These are phyloP conservation scores for Puccinia horiana DNA, from an alignment of 1,284 basidiomycete genomes.

Conservation along the genomic window DNA sequence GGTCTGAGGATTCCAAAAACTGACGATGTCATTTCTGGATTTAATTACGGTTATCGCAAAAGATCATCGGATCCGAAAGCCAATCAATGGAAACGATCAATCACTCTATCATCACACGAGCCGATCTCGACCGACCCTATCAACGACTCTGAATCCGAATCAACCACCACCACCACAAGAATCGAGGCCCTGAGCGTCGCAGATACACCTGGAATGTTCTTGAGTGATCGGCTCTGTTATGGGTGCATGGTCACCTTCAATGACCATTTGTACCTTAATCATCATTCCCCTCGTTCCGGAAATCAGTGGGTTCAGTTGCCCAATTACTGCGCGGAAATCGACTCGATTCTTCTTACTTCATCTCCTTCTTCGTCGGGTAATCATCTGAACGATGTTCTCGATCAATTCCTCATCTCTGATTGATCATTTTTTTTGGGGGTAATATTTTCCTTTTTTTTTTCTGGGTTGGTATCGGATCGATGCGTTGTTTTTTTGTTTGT, in stretches of 20 bases:
- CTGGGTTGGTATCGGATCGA: no score
- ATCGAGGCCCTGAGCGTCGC: no score
- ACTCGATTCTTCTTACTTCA: neutral
- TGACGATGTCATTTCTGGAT: neutral
- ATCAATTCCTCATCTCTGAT: neutral
- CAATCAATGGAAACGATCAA: constrained; percentile 33
- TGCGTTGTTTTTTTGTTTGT: no score
- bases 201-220: no score
- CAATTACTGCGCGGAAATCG: neutral
- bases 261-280: neutral
- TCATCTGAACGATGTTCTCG: neutral
- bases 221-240: constrained; percentile 34
- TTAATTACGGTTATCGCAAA: no score
- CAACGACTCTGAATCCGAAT: neutral
- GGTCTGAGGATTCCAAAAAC: neutral
- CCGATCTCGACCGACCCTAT: neutral
- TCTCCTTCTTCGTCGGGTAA: neutral
- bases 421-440: neutral
- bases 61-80: constrained; percentile 39
- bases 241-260: constrained; percentile 32
- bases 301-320: constrained; percentile 24
- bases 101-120: constrained; percentile 30
- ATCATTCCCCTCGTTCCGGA: neutral
- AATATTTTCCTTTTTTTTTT: neutral
- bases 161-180: neutral